Evolutionary conservation across 768 basidiomycete genomes (phyloP).

Genomic region (Floccularia luteovirens): DNA sequence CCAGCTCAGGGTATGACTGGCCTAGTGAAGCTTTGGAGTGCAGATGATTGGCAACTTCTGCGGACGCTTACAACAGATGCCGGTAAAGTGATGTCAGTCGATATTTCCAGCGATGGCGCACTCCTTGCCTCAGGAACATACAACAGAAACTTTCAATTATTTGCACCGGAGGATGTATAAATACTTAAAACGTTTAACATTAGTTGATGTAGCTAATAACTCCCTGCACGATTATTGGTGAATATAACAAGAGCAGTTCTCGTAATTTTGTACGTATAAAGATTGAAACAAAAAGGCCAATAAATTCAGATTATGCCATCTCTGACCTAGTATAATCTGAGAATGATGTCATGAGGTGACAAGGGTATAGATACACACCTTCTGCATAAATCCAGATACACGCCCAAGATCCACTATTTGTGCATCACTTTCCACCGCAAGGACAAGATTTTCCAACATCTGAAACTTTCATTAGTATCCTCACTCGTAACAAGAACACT

Average conservation of each 20-base stretch:
- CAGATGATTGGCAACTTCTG: constrained; percentile 95
- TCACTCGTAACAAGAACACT: background rate
- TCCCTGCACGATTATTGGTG: background rate
- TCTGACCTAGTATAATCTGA: constrained; percentile 33
- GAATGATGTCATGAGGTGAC: background rate
- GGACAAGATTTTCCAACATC: constrained; percentile 80
- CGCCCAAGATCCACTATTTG: constrained; percentile 77
- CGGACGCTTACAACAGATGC: constrained; percentile 86
- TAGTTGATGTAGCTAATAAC: background rate
- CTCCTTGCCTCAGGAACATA: constrained; percentile 87
- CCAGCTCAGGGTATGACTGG: constrained; percentile 93
- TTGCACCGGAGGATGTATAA: constrained; percentile 64
- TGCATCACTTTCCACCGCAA: constrained; percentile 84
- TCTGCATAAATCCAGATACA: constrained; percentile 89
- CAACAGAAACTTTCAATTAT: constrained; percentile 92
- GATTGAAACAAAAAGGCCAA: constrained; percentile 10
- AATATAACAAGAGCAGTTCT: background rate
- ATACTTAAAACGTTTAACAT: constrained; percentile 8
- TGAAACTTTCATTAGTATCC: constrained; percentile 13
- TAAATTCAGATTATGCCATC: constrained; percentile 48
- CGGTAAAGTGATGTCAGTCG: constrained; percentile 99
- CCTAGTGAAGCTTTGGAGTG: constrained; percentile 92
- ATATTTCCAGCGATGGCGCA: constrained; percentile 77
- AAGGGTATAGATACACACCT: no score
- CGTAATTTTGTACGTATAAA: constrained; percentile 4